Conservation (phyloP, 768 basidiomycete species). For the Lentinula edodes region DNA sequence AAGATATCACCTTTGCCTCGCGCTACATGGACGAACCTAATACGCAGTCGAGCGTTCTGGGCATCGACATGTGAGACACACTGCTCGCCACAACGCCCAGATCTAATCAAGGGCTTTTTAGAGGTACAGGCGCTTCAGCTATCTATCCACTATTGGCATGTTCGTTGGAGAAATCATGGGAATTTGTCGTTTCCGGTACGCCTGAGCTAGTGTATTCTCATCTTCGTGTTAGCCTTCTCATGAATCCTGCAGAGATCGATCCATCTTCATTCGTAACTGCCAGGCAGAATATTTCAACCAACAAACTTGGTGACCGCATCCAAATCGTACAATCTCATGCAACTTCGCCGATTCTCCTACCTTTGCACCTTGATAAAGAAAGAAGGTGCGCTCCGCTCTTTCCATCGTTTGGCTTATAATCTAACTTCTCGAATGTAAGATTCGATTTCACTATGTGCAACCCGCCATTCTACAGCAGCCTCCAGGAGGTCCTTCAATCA, state of each 20-base stretch:
- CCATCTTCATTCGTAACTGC: slow-evolving; percentile 52
- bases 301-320: slow-evolving; percentile 51
- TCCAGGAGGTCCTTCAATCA: slow-evolving; percentile 57
- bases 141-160: slow-evolving; percentile 84
- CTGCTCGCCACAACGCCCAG: too few species aligned
- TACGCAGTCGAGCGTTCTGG: slow-evolving; percentile 27
- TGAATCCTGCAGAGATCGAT: slow-evolving; percentile 61
- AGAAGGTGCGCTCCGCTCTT: not conserved
- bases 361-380: slow-evolving; percentile 16
- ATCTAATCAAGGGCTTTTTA: slow-evolving; percentile 18
- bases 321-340: slow-evolving; percentile 31
- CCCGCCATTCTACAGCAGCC: slow-evolving; percentile 87
- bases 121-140: slow-evolving; percentile 87
- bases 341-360: slow-evolving; percentile 41
- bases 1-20: slow-evolving; percentile 51
- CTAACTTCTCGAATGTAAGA: slow-evolving; percentile 18
- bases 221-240: not conserved
- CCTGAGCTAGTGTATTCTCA: not conserved
- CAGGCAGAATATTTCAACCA: slow-evolving; percentile 47
- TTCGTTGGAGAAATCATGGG: slow-evolving; percentile 45
- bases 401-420: not conserved
- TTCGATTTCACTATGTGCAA: slow-evolving; percentile 92
- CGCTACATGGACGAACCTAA: slow-evolving; percentile 6
- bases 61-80: slow-evolving; percentile 65
- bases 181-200: slow-evolving; percentile 61